Evolutionary conservation across 1,139 yeast genomes (phyloP), one percentile per base, ranked within the genome.

Genomic region (Saccharomyces hybrid): DNA sequence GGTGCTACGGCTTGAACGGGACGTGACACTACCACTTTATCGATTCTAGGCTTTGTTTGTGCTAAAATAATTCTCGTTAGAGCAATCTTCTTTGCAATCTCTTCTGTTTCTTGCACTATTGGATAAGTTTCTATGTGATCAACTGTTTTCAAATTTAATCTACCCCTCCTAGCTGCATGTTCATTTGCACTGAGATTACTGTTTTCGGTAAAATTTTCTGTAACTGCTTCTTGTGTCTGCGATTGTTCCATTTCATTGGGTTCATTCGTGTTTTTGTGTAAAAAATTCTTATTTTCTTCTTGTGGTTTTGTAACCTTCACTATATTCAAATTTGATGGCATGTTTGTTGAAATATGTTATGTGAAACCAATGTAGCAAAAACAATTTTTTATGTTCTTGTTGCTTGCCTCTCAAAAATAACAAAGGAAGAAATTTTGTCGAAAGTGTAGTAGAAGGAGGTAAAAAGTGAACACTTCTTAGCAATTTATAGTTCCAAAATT

Each of bases 1-100:
- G 76, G 73, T 14, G 69, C 62, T 42, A 72, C 63, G 25, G 72
- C 52, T 34, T 59, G 56, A n/a, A 64, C 56, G 9, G 72, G 66
- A 53, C 71, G 72, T 11, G 68, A 61, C 49, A 62, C 63, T 8
- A 62, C 63, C 16, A 75, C 66, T 14, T 73, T 67, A 27, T 71
- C 70, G 44, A 70, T 60, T 6, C 75, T 58, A 3, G 84, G 84
- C 52, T 72, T 68, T 3, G 77, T 70, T 51, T 79, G 70, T 1
- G 81, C 77, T 51, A 74, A 62, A 13, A 70, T 54, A 13, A 74
- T 58, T 56, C 73, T 70, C n/a, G 78, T 73, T 27, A 70, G 62
- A 4, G 79, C 75, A 42, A 74, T 52, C 46, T 67, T 62, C 47
- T 71, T 67, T 41, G 71, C 64, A 23, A 70, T 62, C 23, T 70